phyloP scores from a whole-genome alignment of 306 rosid genomes.

The Dalbergia cochinchinensis region DNA sequence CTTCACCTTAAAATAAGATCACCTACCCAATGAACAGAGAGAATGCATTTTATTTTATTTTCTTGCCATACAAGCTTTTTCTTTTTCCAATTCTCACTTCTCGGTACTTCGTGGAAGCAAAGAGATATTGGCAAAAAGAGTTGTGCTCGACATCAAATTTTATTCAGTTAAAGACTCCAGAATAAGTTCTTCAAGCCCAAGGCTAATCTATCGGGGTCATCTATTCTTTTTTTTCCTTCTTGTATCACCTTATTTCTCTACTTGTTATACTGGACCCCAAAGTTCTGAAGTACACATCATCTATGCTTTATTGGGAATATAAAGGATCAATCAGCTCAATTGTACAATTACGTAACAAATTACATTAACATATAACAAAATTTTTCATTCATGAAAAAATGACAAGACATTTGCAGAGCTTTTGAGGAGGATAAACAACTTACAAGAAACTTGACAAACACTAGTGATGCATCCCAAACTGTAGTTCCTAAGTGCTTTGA shows the following conservation, averaged over 20 bases:
- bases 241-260: background rate
- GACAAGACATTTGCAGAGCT: conserved; percentile 30
- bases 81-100: conserved; percentile 19
- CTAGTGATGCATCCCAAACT: conserved; percentile 98
- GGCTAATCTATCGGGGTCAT: conserved; percentile 14
- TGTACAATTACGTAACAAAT: background rate
- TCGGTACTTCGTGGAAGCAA: conserved; percentile 33
- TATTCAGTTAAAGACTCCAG: conserved; percentile 18
- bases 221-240: background rate
- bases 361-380: background rate
- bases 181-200: conserved; percentile 33
- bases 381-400: conserved; percentile 3
- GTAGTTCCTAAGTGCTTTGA: conserved; percentile 97
- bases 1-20: conserved; percentile 10
- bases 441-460: conserved; percentile 87
- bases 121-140: background rate
- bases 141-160: conserved; percentile 20
- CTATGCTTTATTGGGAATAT: conserved; percentile 14
- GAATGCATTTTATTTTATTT: background rate
- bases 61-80: conserved; percentile 1
- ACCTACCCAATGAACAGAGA: background rate
- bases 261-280: conserved; percentile 12
- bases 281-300: background rate
- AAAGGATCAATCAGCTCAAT: background rate
- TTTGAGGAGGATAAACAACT: conserved; percentile 38